A percentile compares a stretch with the other conserved stretches of the same genome.
These are phyloP conservation scores for Penicillium samsonianum DNA, from an alignment of 495 filamentous ascomycete genomes.

Conservation along the genomic window DNA sequence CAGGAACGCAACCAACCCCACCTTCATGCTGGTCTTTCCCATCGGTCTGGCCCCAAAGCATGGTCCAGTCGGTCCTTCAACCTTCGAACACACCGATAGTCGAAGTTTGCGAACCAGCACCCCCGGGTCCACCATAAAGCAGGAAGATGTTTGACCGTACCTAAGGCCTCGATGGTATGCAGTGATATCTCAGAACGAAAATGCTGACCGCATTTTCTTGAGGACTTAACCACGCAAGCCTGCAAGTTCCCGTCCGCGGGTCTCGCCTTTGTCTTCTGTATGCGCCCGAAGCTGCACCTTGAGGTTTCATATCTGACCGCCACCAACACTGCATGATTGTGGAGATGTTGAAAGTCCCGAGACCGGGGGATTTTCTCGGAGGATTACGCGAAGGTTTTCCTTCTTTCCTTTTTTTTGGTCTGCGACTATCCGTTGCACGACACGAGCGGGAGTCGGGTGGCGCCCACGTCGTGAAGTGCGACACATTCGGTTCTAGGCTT, in stretches of 20 bases:
- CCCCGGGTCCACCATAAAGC: too few relatives aligned
- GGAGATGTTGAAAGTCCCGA: background rate
- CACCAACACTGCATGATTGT: background rate
- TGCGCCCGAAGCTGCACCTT: background rate
- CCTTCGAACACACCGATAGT: background rate
- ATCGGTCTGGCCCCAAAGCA: background rate
- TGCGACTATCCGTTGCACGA: background rate
- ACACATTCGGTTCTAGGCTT: background rate
- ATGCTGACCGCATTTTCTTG: background rate
- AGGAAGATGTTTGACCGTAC: background rate
- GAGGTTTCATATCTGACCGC: background rate
- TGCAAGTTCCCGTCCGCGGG: background rate
- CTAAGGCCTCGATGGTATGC: background rate
- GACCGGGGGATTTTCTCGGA: conserved; percentile 1
- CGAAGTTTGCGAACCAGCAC: background rate
- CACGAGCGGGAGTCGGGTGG: conserved; percentile 1
- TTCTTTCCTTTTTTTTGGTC: background rate
- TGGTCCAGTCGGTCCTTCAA: background rate
- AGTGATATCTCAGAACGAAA: background rate
- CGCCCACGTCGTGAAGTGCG: background rate
- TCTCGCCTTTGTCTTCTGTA: background rate
- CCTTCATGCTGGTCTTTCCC: background rate
- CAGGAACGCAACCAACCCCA: background rate
- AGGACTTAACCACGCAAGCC: background rate
- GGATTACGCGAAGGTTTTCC: background rate